Base-by-base conservation (phyloP, 208 protist species). In the Trypanosoma mega region DNA sequence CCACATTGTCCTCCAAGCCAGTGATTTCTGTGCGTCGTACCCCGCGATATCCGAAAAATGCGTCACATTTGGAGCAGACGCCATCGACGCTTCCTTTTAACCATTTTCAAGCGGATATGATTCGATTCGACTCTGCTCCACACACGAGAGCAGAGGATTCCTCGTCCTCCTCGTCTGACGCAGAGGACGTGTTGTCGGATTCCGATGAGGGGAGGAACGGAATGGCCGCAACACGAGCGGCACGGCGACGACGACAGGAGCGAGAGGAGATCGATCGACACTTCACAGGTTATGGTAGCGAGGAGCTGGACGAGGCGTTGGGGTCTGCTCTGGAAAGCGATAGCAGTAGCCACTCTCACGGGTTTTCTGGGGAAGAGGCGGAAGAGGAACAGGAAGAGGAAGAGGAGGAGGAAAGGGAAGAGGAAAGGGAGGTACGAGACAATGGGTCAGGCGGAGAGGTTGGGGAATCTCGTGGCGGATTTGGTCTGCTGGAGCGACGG, bases 231-330 rank as follows among this genome's bases (percentile, higher is more conserved):
- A 21, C 47, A 55, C 33, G 45, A 14, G 21, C 31, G n/a, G n/a
- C n/a, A n/a, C n/a, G n/a, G n/a, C n/a, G n/a, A n/a, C n/a, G n/a
- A 34, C 27, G 21, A 54, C 49, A 56, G 27, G 48, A 43, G 21
- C 36, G 46, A 9, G 44, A 37, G 46, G 46, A 65, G 46, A 69
- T 78, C 41, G 66, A 73, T 50, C 60, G 48, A 2, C 65, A 78
- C 56, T 63, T 78, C 24, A 36, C 29, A 2, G 72, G 61, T 34
- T 78, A 73, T 47, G 72, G 49, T 12, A 70, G 63, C 12, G 59
- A 63, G n/a, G 64, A 64, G 14, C 51, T 72, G 30, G 29, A 62
- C 1, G 50, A 43, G 5, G 23, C 51, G 3, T 57, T 39, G 51
- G 30, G 18, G 11, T 55, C 64, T 36, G 30, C 55, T 51, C 26